Conservation (phyloP, 1,284 basidiomycete species). For the Acaromyces ingoldii region DNA sequence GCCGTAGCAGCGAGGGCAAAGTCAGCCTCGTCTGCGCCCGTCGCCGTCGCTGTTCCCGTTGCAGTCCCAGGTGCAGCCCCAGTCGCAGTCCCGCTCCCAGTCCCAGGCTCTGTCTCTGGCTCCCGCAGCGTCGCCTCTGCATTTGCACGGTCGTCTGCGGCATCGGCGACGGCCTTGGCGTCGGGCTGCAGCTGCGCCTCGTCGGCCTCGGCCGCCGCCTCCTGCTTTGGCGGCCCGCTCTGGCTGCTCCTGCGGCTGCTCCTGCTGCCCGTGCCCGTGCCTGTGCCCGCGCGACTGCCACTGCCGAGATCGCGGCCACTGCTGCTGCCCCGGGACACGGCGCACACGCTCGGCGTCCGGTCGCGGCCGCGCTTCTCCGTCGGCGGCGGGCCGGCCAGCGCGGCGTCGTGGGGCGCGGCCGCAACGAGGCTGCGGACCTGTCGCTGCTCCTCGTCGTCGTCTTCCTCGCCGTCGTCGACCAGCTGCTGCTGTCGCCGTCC, state of each 20-base stretch:
- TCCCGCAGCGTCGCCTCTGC: conserved; percentile 7
- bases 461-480: background rate
- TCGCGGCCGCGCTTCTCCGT: background rate
- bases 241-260: background rate
- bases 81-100: too few species aligned
- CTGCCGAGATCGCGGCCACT: too few species aligned
- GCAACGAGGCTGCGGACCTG: too few species aligned
- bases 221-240: background rate
- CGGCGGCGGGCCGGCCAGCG: too few species aligned
- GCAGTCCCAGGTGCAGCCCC: too few species aligned
- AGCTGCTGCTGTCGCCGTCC: background rate
- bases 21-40: too few species aligned
- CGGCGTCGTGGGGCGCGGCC: too few species aligned
- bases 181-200: conserved; percentile 1
- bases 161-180: conserved; percentile 1
- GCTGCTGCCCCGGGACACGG: background rate
- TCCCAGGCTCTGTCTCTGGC: too few species aligned
- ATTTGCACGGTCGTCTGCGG: conserved; percentile 1
- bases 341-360: background rate
- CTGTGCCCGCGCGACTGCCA: too few species aligned
- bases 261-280: too few species aligned
- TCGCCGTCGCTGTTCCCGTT: too few species aligned
- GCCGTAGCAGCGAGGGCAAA: too few species aligned
- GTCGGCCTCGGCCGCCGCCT: background rate
- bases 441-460: background rate